phyloP scores from a whole-genome alignment of 495 filamentous ascomycete genomes.

The Penicilliopsis zonata region DNA sequence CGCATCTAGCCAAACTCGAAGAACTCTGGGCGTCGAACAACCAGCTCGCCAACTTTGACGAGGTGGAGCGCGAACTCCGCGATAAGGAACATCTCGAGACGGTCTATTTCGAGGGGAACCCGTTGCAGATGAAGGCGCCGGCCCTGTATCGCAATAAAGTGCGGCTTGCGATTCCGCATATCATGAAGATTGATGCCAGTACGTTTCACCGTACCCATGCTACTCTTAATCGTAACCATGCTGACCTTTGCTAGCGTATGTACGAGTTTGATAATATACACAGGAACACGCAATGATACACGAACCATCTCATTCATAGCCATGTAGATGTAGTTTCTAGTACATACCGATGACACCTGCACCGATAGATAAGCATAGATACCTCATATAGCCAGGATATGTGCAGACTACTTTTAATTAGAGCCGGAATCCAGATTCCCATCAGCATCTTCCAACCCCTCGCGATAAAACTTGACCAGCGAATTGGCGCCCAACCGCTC shows the following conservation, averaged over 20 bases:
- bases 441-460: conserved; percentile 9
- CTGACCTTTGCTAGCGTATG: conserved; percentile 13
- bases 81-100: conserved; percentile 74
- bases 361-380: too few relatives aligned
- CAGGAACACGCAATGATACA: too few relatives aligned
- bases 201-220: conserved; percentile 31
- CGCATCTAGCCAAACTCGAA: conserved; percentile 56
- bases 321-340: too few relatives aligned
- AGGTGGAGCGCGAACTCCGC: conserved; percentile 68
- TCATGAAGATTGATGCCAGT: conserved; percentile 96
- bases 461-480: conserved; percentile 17
- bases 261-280: conserved; percentile 13
- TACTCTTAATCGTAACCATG: not conserved
- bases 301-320: too few relatives aligned
- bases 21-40: conserved; percentile 96
- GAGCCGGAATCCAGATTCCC: too few relatives aligned
- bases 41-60: conserved; percentile 61
- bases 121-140: conserved; percentile 62
- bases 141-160: conserved; percentile 91
- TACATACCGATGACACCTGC: too few relatives aligned
- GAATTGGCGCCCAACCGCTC: conserved; percentile 10
- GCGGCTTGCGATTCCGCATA: conserved; percentile 69
- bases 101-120: conserved; percentile 96
- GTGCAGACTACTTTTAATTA: too few relatives aligned
- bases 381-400: too few relatives aligned